Evolutionary conservation across 75 land plant genomes (phyloP).

Genomic region (Selaginella moellendorffii): DNA sequence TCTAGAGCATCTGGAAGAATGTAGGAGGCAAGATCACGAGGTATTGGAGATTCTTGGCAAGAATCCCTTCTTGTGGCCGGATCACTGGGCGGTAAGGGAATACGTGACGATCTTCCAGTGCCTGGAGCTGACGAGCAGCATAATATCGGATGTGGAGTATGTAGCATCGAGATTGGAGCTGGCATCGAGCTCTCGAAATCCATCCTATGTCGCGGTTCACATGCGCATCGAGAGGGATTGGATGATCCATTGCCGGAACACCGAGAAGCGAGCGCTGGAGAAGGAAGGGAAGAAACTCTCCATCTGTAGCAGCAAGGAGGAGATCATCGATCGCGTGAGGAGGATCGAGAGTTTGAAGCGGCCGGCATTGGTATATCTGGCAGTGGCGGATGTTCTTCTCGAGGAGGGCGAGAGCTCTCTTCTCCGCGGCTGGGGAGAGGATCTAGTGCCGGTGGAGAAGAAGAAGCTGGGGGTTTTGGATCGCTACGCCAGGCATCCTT

Average conservation of each 20-base stretch:
- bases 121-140: constrained; percentile 38
- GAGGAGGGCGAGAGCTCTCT: constrained; percentile 50
- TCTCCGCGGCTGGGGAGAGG: constrained; percentile 61
- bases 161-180: constrained; percentile 44
- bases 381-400: constrained; percentile 66
- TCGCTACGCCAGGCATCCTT: constrained; percentile 52
- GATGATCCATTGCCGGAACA: constrained; percentile 83
- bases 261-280: constrained; percentile 36
- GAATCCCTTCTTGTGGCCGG: constrained; percentile 91
- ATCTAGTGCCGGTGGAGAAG: constrained; percentile 55
- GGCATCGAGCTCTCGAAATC: too few relatives aligned
- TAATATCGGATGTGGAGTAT: constrained; percentile 32
- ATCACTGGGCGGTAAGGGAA: constrained; percentile 76
- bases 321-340: constrained; percentile 48
- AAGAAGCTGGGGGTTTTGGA: constrained; percentile 43
- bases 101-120: constrained; percentile 68
- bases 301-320: constrained; percentile 74
- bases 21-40: constrained; percentile 22
- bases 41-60: constrained; percentile 50
- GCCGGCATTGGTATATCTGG: constrained; percentile 58
- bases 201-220: constrained; percentile 65
- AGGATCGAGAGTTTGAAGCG: constrained; percentile 27
- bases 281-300: constrained; percentile 13
- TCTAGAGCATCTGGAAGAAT: constrained; percentile 44
- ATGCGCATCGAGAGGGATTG: constrained; percentile 91